phyloP scores from a whole-genome alignment of 2,329 filamentous ascomycete genomes.

The Dactylellina leptospora region DNA sequence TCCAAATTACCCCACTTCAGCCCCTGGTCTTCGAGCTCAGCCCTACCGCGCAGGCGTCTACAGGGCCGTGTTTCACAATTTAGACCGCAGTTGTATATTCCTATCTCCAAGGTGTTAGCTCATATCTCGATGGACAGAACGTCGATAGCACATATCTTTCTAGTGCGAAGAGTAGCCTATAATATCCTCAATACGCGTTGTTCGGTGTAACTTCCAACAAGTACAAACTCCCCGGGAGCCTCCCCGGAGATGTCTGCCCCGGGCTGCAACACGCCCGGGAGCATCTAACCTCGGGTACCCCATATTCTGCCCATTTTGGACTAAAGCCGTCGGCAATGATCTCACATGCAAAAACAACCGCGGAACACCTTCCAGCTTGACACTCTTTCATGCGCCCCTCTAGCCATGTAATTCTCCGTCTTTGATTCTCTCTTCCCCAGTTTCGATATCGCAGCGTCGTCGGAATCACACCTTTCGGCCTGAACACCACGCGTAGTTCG shows the following conservation, averaged over 20 bases:
- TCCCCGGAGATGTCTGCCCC: background rate
- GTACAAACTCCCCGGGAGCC: no score
- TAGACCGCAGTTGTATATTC: no score
- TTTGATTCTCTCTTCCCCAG: constrained; percentile 13
- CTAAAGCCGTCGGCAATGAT: constrained; percentile 46
- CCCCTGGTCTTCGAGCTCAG: no score
- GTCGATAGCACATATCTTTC: no score
- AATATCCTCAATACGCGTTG: no score
- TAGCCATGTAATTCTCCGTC: constrained; percentile 37
- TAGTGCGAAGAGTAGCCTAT: no score
- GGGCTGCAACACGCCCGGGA: background rate
- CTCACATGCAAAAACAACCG: constrained; percentile 53
- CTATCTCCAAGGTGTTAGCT: no score
- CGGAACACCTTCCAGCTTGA: constrained; percentile 34
- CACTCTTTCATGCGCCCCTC: constrained; percentile 49
- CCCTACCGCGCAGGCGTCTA: no score
- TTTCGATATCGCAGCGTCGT: background rate
- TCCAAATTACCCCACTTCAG: no score
- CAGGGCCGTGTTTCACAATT: no score
- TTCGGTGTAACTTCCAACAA: no score
- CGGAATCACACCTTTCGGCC: background rate
- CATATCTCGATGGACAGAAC: no score
- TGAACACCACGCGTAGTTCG: background rate
- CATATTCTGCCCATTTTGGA: constrained; percentile 18
- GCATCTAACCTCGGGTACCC: constrained; percentile 42